Conservation (phyloP, 2,329 filamentous ascomycete genomes). For the Periconia sp. region DNA sequence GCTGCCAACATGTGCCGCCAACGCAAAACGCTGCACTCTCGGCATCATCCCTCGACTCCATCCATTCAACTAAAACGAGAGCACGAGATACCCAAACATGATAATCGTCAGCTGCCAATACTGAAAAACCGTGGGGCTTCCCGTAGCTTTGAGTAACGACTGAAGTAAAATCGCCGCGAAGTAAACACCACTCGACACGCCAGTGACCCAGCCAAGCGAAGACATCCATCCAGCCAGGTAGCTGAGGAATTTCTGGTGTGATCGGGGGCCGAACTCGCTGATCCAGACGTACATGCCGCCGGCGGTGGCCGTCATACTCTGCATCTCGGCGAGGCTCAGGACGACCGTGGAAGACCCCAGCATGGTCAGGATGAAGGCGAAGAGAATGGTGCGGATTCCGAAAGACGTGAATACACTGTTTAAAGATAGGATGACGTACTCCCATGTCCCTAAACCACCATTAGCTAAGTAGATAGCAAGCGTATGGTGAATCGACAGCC, state of each 20-base stretch:
- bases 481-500: too few relatives aligned
- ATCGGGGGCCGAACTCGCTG: constrained; percentile 36
- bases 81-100: constrained; percentile 22
- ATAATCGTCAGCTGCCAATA: constrained; percentile 34
- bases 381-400: too few relatives aligned
- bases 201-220: constrained; percentile 37
- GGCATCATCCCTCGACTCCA: constrained; percentile 42
- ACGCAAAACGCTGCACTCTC: constrained; percentile 23
- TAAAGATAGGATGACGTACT: too few relatives aligned
- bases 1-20: constrained; percentile 22
- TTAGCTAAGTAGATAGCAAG: too few relatives aligned
- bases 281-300: constrained; percentile 28
- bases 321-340: constrained; percentile 13
- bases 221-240: constrained; percentile 41
- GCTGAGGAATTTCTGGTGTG: constrained; percentile 38
- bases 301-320: constrained; percentile 24
- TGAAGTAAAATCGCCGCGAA: constrained; percentile 41
- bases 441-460: too few relatives aligned
- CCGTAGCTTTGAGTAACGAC: too few relatives aligned
- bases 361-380: constrained; percentile 9
- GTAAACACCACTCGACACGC: constrained; percentile 36
- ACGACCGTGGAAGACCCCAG: constrained; percentile 5
- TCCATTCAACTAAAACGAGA: constrained; percentile 44
- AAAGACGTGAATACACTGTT: too few relatives aligned
- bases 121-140: too few relatives aligned